phyloP scores from a whole-genome alignment of 805 yeast species.

The Starmerella ratchasimensis region DNA sequence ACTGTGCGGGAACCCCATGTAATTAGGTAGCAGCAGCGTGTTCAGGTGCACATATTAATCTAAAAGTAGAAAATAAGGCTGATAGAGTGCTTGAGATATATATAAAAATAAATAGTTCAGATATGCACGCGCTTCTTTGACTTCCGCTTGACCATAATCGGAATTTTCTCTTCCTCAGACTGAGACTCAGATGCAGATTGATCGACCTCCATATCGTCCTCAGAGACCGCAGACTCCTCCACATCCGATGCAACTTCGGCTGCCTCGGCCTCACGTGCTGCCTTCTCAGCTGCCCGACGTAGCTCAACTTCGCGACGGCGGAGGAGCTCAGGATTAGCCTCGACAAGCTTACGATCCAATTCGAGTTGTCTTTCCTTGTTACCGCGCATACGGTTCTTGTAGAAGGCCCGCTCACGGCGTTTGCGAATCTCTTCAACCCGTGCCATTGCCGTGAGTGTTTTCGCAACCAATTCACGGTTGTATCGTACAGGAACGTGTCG shows the following conservation, averaged over 20 bases:
- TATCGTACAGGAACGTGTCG: conserved; percentile 97
- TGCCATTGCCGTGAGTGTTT: conserved; percentile 88
- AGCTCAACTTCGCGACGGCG: conserved; percentile 88
- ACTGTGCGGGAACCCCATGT: too few relatives aligned
- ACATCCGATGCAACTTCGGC: conserved; percentile 31
- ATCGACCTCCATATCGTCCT: conserved; percentile 33
- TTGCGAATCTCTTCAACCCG: conserved; percentile 92
- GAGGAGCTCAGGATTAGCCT: conserved; percentile 74
- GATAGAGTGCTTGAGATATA: too few relatives aligned
- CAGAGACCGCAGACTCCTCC: conserved; percentile 26
- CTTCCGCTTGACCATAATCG: conserved; percentile 52
- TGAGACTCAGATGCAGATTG: conserved; percentile 18
- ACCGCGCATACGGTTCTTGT: conserved; percentile 98
- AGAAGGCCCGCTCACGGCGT: conserved; percentile 95
- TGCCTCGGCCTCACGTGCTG: conserved; percentile 36
- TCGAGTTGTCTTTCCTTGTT: conserved; percentile 78
- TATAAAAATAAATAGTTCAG: conserved; percentile 1
- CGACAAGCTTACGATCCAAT: conserved; percentile 78
- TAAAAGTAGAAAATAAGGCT: not conserved
- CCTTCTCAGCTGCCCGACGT: conserved; percentile 50
- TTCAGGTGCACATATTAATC: not conserved
- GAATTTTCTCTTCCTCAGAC: conserved; percentile 32
- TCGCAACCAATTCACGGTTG: conserved; percentile 88
- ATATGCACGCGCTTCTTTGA: conserved; percentile 26
- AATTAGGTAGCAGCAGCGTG: not conserved